Percentiles rank a stretch among this genome's conserved stretches.
Conservation (phyloP, 805 yeast genomes). For the Yamadazyma laniorum region DNA sequence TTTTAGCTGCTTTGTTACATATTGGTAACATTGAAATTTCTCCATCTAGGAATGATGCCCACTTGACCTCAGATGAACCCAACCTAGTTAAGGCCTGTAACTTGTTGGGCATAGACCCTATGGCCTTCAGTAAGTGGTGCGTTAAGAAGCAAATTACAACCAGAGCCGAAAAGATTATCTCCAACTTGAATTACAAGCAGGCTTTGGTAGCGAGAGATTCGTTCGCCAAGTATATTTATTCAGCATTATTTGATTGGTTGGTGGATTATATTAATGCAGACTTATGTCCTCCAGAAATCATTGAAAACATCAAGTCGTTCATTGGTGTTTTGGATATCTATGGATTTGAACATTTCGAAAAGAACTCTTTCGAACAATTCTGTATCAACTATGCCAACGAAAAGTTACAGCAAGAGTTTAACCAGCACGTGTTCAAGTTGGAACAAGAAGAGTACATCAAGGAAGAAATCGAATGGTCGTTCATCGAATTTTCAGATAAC, state of each 20-base stretch:
- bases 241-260: slow-evolving; percentile 93
- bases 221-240: slow-evolving; percentile 91
- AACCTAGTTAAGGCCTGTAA: slow-evolving; percentile 79
- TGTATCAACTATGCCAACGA: slow-evolving; percentile 97
- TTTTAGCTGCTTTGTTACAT: slow-evolving; percentile 86
- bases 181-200: slow-evolving; percentile 77
- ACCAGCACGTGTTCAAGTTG: slow-evolving; percentile 93
- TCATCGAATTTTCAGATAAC: slow-evolving; percentile 92
- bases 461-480: slow-evolving; percentile 95
- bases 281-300: slow-evolving; percentile 72
- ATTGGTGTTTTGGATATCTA: slow-evolving; percentile 97
- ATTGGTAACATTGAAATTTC: slow-evolving; percentile 89
- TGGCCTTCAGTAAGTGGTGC: slow-evolving; percentile 81
- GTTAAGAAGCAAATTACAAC: slow-evolving; percentile 89
- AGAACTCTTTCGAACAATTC: slow-evolving; percentile 94
- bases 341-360: slow-evolving; percentile 95
- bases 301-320: slow-evolving; percentile 59
- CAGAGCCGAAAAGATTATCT: slow-evolving; percentile 86
- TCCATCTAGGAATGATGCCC: slow-evolving; percentile 81
- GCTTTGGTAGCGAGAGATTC: slow-evolving; percentile 93
- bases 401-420: slow-evolving; percentile 94
- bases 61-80: slow-evolving; percentile 82
- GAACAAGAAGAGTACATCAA: slow-evolving; percentile 94
- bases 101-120: slow-evolving; percentile 75
- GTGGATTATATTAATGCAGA: slow-evolving; percentile 81